A percentile compares a stretch with the other conserved stretches of the same genome.
These are phyloP conservation scores for Pelargonium nanum DNA, from an alignment of 345 rosid genomes.

Conservation along the genomic window DNA sequence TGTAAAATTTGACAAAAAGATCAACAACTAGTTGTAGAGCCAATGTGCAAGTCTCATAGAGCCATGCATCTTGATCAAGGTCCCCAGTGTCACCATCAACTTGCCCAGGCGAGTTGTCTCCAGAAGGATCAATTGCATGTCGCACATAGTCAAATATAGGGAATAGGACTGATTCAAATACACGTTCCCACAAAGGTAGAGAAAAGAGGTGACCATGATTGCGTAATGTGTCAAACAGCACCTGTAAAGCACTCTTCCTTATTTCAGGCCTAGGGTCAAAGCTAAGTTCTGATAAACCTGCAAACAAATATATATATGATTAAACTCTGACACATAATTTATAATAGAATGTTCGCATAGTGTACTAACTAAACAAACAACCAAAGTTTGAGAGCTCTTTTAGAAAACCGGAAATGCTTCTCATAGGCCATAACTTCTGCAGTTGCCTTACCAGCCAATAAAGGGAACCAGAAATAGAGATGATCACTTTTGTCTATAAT, in stretches of 20 bases:
- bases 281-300: conserved; percentile 98
- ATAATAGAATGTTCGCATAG: not conserved
- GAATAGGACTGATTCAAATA: conserved; percentile 84
- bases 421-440: conserved; percentile 6
- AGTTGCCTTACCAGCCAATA: conserved; percentile 72
- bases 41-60: conserved; percentile 97
- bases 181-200: conserved; percentile 75
- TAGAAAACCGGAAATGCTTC: too few relatives aligned
- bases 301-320: conserved; percentile 8
- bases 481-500: conserved; percentile 54
- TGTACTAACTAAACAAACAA: conserved; percentile 11
- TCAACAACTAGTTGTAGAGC: conserved; percentile 96
- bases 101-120: conserved; percentile 53
- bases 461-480: conserved; percentile 91
- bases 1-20: conserved; percentile 90
- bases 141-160: conserved; percentile 97
- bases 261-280: conserved; percentile 97
- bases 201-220: conserved; percentile 93
- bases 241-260: conserved; percentile 89
- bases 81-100: conserved; percentile 51
- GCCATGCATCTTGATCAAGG: conserved; percentile 97
- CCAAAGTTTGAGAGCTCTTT: not conserved
- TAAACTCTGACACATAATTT: not conserved
- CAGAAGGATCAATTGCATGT: conserved; percentile 94
- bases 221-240: conserved; percentile 82